Conservation (phyloP, 257 asterid genomes). For the Knoxia roxburghii region DNA sequence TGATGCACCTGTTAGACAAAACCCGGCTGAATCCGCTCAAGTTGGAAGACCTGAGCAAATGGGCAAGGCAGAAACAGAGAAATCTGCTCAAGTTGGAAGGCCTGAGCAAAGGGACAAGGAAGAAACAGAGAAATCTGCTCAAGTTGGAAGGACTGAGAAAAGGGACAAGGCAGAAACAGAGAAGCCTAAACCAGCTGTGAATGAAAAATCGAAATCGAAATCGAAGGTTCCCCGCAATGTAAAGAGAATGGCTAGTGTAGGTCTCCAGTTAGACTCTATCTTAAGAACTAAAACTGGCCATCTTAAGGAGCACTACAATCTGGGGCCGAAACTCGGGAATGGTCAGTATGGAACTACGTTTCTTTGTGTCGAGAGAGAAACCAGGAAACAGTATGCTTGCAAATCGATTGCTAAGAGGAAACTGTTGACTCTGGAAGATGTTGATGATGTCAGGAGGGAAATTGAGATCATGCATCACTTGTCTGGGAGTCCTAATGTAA, state of each 20-base stretch:
- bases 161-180: not conserved
- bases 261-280: constrained; percentile 66
- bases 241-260: constrained; percentile 62
- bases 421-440: constrained; percentile 61
- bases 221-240: constrained; percentile 35
- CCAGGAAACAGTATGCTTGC: constrained; percentile 63
- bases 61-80: constrained; percentile 1
- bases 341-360: constrained; percentile 86
- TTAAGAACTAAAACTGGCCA: constrained; percentile 62
- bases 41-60: not conserved
- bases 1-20: not conserved
- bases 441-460: constrained; percentile 89
- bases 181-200: not conserved
- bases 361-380: constrained; percentile 52
- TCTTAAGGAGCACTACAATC: constrained; percentile 54
- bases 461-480: constrained; percentile 90
- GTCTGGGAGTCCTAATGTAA: constrained; percentile 68
- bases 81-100: not conserved
- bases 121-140: not conserved
- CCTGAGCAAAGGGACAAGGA: not conserved
- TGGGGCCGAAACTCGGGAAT: constrained; percentile 77
- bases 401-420: constrained; percentile 82
- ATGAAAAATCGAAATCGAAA: constrained; percentile 21
- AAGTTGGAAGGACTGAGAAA: constrained; percentile 1
- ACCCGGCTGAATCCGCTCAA: not conserved